phyloP scores from a whole-genome alignment of 306 rosid species.

The Lathyrus sativus region DNA sequence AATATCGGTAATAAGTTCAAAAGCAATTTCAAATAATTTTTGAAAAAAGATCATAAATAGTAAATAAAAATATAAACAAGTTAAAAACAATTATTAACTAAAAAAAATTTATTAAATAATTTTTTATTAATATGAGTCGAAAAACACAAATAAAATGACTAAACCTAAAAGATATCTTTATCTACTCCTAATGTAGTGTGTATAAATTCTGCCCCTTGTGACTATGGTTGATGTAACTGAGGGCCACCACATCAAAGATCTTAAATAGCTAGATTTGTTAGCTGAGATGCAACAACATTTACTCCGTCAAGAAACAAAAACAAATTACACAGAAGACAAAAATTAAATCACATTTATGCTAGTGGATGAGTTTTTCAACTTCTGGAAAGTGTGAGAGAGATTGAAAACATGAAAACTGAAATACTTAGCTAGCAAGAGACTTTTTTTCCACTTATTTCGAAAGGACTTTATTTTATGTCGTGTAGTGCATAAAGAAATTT shows the following conservation, averaged over 20 bases:
- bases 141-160: too few relatives aligned
- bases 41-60: too few relatives aligned
- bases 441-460: background rate
- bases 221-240: background rate
- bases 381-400: slow-evolving; percentile 1
- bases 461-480: background rate
- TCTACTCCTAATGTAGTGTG: too few relatives aligned
- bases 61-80: too few relatives aligned
- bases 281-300: background rate
- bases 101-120: too few relatives aligned
- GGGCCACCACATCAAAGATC: slow-evolving; percentile 13
- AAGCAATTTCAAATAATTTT: too few relatives aligned
- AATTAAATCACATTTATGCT: background rate
- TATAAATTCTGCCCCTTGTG: too few relatives aligned
- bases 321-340: background rate
- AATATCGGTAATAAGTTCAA: too few relatives aligned
- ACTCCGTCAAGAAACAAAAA: background rate
- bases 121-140: too few relatives aligned
- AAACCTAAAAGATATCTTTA: too few relatives aligned
- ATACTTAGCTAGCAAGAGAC: background rate
- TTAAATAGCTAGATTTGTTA: slow-evolving; percentile 33
- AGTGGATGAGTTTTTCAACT: slow-evolving; percentile 3
- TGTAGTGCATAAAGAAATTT: slow-evolving; percentile 4
- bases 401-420: background rate
- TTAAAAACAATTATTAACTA: too few relatives aligned